Percentiles rank a stretch among this genome's conserved stretches.
These are phyloP conservation scores for Boletellus emodensis DNA, from an alignment of 768 basidiomycete species.

Conservation along the genomic window DNA sequence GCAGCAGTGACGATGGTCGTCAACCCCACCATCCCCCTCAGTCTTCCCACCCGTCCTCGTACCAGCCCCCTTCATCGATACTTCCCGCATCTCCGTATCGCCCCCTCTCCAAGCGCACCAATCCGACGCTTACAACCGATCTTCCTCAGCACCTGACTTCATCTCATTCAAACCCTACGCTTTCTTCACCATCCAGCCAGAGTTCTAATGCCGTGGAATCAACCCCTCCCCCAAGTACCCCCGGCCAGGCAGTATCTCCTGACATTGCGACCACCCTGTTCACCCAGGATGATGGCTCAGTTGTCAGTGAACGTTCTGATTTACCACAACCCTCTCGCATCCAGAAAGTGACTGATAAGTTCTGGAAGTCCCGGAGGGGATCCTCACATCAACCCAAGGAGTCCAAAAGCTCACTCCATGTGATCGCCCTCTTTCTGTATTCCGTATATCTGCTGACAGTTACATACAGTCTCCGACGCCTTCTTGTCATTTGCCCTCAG, in stretches of 20 bases:
- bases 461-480: constrained; percentile 28
- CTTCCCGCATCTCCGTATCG: constrained; percentile 19
- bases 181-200: constrained; percentile 67
- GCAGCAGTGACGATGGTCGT: constrained; percentile 38
- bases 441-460: constrained; percentile 9
- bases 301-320: constrained; percentile 28
- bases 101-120: constrained; percentile 14
- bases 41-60: constrained; percentile 24
- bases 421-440: constrained; percentile 8
- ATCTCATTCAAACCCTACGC: constrained; percentile 49
- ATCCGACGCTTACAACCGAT: constrained; percentile 36
- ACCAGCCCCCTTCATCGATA: constrained; percentile 25
- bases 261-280: constrained; percentile 38
- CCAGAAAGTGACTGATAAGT: constrained; percentile 31
- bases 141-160: constrained; percentile 31
- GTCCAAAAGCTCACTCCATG: constrained; percentile 25
- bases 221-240: constrained; percentile 69
- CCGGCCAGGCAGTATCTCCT: constrained; percentile 46
- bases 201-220: constrained; percentile 61
- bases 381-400: constrained; percentile 29
- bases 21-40: constrained; percentile 14
- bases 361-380: constrained; percentile 25
- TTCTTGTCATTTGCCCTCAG: constrained; percentile 26
- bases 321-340: constrained; percentile 27
- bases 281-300: constrained; percentile 34